These are phyloP conservation scores for Parafenestella ontariensis DNA, from an alignment of 2,329 filamentous ascomycete species.

Conservation along the genomic window DNA sequence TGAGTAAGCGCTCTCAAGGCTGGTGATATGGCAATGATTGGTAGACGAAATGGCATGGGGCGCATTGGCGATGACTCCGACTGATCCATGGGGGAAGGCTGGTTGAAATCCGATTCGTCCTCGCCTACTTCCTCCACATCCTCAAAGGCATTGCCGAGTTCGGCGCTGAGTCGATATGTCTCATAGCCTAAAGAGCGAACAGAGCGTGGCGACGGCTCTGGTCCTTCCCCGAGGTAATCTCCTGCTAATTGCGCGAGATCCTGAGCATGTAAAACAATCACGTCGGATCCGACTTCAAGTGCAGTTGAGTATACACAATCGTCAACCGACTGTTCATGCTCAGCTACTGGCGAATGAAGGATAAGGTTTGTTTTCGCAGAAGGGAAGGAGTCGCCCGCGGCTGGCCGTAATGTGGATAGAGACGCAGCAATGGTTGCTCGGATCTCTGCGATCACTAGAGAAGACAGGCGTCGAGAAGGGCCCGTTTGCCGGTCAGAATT, in stretches of 20 bases:
- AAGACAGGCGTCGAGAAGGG: constrained; percentile 27
- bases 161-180: constrained; percentile 54
- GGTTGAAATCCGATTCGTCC: constrained; percentile 49
- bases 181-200: constrained; percentile 62
- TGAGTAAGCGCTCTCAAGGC: constrained; percentile 28
- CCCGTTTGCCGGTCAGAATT: constrained; percentile 13
- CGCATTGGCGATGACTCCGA: constrained; percentile 16
- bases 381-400: constrained; percentile 54
- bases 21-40: constrained; percentile 26
- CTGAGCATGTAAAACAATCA: constrained; percentile 72
- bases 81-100: constrained; percentile 19
- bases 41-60: constrained; percentile 17
- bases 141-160: constrained; percentile 32
- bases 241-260: constrained; percentile 74
- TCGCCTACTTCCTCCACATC: constrained; percentile 34
- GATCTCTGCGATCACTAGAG: constrained; percentile 53
- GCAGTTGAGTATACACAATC: constrained; percentile 70
- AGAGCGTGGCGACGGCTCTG: constrained; percentile 56
- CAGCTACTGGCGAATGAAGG: constrained; percentile 65
- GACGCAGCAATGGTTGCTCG: constrained; percentile 60
- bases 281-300: constrained; percentile 66
- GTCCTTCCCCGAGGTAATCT: constrained; percentile 71
- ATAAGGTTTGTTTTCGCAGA: constrained; percentile 63
- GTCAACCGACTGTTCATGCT: constrained; percentile 63
- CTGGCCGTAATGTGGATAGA: constrained; percentile 44